These are phyloP conservation scores for Hygrophila difformis DNA, from an alignment of 257 asterid species.

Conservation along the genomic window DNA sequence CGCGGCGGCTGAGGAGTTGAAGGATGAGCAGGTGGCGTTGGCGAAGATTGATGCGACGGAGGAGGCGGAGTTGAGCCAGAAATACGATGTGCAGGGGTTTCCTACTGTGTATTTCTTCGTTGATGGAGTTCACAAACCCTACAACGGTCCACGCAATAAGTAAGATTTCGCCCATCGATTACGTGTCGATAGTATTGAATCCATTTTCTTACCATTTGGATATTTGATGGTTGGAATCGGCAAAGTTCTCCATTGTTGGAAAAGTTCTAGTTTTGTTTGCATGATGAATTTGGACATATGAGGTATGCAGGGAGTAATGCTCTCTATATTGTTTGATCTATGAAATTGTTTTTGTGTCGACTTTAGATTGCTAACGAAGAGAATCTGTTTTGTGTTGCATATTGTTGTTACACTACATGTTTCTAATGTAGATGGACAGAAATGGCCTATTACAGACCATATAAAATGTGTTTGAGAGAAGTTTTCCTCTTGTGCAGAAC, in stretches of 20 bases:
- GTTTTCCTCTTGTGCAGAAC: background rate
- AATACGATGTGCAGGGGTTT: constrained; percentile 70
- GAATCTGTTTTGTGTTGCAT: background rate
- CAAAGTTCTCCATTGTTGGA: no score
- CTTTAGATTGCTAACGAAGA: background rate
- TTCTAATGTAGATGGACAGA: background rate
- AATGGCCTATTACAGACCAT: background rate
- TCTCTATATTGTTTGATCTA: background rate
- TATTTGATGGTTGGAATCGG: no score
- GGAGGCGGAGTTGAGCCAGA: constrained; percentile 70
- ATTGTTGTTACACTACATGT: background rate
- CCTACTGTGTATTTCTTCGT: constrained; percentile 73
- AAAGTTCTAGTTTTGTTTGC: no score
- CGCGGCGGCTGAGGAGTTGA: constrained; percentile 72
- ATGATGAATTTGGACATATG: no score
- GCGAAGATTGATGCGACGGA: constrained; percentile 79
- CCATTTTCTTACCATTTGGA: background rate
- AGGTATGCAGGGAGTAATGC: background rate
- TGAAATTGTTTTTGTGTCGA: background rate
- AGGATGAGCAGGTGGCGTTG: constrained; percentile 53
- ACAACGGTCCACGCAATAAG: constrained; percentile 70
- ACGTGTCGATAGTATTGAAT: no score
- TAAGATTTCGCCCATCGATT: constrained; percentile 20
- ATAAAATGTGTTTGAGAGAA: background rate
- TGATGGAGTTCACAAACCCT: constrained; percentile 68